These are phyloP conservation scores for Neurospora sp. DNA, from an alignment of 495 filamentous ascomycete genomes.

Conservation along the genomic window DNA sequence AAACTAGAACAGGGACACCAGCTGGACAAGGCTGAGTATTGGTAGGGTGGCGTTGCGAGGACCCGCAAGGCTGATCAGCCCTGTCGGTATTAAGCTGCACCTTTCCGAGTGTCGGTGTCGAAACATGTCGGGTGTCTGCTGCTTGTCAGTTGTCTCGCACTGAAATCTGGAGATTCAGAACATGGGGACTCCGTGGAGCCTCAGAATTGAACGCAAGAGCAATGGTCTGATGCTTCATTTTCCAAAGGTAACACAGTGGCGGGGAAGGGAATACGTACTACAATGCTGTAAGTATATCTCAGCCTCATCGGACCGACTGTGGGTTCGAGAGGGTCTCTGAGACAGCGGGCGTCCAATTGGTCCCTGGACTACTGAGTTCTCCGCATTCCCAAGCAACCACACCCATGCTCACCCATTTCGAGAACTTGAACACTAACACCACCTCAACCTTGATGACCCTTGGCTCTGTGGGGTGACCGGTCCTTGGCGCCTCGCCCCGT, in stretches of 20 bases:
- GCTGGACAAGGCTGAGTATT: not conserved
- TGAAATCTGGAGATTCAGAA: not conserved
- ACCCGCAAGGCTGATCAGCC: not conserved
- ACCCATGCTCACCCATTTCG: not conserved
- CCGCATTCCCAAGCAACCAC: constrained; percentile 14
- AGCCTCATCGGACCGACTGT: constrained; percentile 28
- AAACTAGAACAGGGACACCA: not conserved
- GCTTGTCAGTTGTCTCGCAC: not conserved
- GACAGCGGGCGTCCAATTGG: constrained; percentile 14
- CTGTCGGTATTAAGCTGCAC: not conserved
- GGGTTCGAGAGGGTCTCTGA: constrained; percentile 10
- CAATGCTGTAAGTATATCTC: not conserved
- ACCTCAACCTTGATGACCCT: not conserved
- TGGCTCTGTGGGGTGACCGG: not conserved
- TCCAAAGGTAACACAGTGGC: not conserved
- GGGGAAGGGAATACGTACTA: not conserved
- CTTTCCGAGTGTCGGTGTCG: not conserved
- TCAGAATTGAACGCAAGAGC: not conserved
- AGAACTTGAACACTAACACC: not conserved
- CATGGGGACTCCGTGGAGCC: not conserved
- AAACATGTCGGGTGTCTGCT: not conserved
- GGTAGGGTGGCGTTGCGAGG: not conserved
- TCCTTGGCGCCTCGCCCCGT: not conserved
- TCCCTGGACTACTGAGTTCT: constrained; percentile 6
- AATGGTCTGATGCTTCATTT: not conserved